A percentile compares a stretch with the other conserved stretches of the same genome.
phyloP scores from a whole-genome alignment of 306 rosid species.

The Hippophae gyantsensis region DNA sequence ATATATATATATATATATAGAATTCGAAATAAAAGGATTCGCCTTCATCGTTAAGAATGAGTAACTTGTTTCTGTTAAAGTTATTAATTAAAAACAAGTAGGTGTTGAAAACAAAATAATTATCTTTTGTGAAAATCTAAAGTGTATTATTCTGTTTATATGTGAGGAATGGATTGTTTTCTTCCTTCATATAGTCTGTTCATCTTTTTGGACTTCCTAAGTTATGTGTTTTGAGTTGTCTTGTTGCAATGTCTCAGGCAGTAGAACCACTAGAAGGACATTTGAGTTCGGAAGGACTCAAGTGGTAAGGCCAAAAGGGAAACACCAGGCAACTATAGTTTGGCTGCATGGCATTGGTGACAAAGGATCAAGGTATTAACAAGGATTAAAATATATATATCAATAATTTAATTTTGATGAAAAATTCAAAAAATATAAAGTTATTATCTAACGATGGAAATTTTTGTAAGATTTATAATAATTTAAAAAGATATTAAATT shows the following conservation, averaged over 20 bases:
- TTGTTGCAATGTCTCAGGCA: slow-evolving; percentile 47
- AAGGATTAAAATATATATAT: not conserved
- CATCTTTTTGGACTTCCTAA: slow-evolving; percentile 15
- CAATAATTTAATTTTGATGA: too few species aligned
- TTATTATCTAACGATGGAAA: too few species aligned
- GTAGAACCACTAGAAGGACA: slow-evolving; percentile 53
- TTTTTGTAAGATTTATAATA: too few species aligned
- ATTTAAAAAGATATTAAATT: too few species aligned
- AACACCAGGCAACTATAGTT: slow-evolving; percentile 83
- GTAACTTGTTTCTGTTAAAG: too few species aligned
- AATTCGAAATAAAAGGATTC: too few species aligned
- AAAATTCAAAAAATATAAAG: too few species aligned
- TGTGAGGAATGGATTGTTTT: not conserved
- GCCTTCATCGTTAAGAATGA: too few species aligned
- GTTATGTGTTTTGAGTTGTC: slow-evolving; percentile 24
- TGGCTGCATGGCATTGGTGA: slow-evolving; percentile 95
- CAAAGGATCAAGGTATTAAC: slow-evolving; percentile 71
- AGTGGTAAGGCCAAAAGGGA: slow-evolving; percentile 86
- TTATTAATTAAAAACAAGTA: too few species aligned
- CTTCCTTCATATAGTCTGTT: slow-evolving; percentile 6
- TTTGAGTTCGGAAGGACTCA: slow-evolving; percentile 88
- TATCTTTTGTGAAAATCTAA: too few species aligned
- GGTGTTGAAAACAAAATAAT: too few species aligned
- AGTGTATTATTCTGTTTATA: not conserved
- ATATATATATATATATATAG: too few species aligned